These are phyloP conservation scores for Brassica incana DNA, from an alignment of 345 rosid species.

Conservation along the genomic window DNA sequence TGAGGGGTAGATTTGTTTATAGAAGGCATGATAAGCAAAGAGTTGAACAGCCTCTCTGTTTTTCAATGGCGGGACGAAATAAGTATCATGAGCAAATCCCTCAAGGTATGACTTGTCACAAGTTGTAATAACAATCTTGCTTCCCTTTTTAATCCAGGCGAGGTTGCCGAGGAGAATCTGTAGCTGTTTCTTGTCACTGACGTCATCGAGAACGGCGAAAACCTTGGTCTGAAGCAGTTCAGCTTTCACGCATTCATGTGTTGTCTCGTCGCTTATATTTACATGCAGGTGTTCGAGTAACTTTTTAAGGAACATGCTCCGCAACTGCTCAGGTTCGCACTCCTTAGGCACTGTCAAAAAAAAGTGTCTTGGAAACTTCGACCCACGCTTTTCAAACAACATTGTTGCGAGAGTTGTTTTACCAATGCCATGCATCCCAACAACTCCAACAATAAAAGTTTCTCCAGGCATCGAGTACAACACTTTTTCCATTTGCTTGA, in stretches of 20 bases:
- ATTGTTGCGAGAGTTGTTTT: conserved; percentile 8
- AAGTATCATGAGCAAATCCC: not conserved
- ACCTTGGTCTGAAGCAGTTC: not conserved
- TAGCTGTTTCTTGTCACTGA: not conserved
- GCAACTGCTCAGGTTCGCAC: not conserved
- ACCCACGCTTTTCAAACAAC: conserved; percentile 1
- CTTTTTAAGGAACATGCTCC: not conserved
- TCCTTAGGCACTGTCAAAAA: not conserved
- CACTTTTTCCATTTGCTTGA: conserved; percentile 12
- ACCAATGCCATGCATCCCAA: conserved; percentile 25
- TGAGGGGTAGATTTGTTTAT: not conserved
- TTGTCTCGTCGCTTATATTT: not conserved
- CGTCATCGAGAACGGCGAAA: not conserved
- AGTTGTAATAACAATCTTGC: conserved; percentile 2
- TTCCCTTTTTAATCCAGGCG: not conserved
- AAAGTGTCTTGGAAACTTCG: not conserved
- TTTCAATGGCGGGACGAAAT: not conserved
- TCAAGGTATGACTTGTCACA: not conserved
- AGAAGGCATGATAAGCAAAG: not conserved
- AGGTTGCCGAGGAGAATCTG: not conserved
- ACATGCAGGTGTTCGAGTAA: not conserved
- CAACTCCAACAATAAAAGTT: conserved; percentile 28
- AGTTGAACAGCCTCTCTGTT: not conserved
- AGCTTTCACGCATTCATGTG: conserved; percentile 1
- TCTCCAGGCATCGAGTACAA: not conserved